These are phyloP conservation scores for Comarum palustre DNA, from an alignment of 306 rosid species.

Conservation along the genomic window DNA sequence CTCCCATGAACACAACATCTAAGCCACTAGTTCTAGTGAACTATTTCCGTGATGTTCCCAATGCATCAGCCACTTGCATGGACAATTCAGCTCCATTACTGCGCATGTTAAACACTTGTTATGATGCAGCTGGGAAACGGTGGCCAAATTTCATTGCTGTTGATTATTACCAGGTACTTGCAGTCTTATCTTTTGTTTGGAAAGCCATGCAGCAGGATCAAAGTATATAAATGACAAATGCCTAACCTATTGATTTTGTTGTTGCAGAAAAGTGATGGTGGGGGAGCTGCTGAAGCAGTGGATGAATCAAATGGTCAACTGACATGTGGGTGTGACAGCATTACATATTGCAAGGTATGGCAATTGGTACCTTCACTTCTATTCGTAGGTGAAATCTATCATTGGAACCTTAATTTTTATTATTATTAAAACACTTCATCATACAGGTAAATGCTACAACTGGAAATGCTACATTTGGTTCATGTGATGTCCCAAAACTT, in stretches of 20 bases:
- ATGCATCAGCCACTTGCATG: constrained; percentile 47
- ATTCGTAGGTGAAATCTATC: not conserved
- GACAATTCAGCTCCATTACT: constrained; percentile 74
- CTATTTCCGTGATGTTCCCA: constrained; percentile 61
- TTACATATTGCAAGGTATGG: constrained; percentile 90
- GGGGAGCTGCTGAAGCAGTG: constrained; percentile 91
- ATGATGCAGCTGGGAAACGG: constrained; percentile 57
- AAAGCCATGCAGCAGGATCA: not conserved
- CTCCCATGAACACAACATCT: constrained; percentile 55
- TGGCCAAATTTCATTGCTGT: constrained; percentile 97
- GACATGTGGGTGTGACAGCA: constrained; percentile 83
- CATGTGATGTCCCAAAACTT: constrained; percentile 68
- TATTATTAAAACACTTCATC: not conserved
- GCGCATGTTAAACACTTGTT: constrained; percentile 55
- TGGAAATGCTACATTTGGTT: constrained; percentile 54
- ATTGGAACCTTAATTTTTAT: not conserved
- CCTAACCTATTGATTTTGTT: not conserved
- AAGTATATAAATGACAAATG: not conserved
- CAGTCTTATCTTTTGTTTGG: not conserved
- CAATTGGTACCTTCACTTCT: constrained; percentile 7
- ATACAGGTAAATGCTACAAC: constrained; percentile 54
- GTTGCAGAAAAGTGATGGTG: constrained; percentile 83
- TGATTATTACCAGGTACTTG: constrained; percentile 70
- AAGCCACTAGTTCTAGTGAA: constrained; percentile 64
- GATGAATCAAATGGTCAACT: constrained; percentile 88